Base-by-base conservation (phyloP, 2,329 filamentous ascomycete genomes). In the Botrytis pseudocinerea region DNA sequence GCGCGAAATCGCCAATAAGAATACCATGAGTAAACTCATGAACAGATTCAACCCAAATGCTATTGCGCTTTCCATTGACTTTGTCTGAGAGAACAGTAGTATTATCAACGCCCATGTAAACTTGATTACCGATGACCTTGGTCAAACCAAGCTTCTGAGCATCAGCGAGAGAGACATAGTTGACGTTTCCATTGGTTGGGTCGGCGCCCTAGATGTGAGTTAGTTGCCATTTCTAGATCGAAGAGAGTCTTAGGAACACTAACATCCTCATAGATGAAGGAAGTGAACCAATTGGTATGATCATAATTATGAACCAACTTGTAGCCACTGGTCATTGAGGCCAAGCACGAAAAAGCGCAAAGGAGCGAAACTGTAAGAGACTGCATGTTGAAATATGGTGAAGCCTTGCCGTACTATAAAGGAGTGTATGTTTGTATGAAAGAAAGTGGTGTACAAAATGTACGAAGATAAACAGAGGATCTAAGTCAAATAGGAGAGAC, bases 1-100 rank as follows among this genome's bases (percentile, higher is more conserved):
- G 91, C n/a, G 84, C 84, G 69, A 93, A 86, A 80, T 94, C 92
- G 35, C 91, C 85, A 68, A 94, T 89, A 76, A 94, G 88, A 10
- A 94, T 85, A 0, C 90, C 92, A 76, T 89, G 85, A 42, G 85
- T 87, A 80, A 89, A 94, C 2, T 84, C 81, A 65, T 87, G 83
- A 70, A 88, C 90, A 80, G 90, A 92, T 69, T 89, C 88, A 28
- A 94, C 81, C 42, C 92, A 87, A 65, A 94, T 87, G 76, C 90
- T 92, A 20, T 86, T 85, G 32, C 86, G 81, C 32, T 85, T 86
- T 1, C 82, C 65, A 40, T 71, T 83, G 40, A 83, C 78, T 0
- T 86, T 73, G 14, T 73, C 71, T 18, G 73, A 62, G 22, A 77
- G 73, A 35, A 77, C 59, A 25, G 76, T 76, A n/a, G 61, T 77